Evolutionary conservation across 1,284 basidiomycete genomes (phyloP), one percentile per base, ranked within the genome.

Genomic region (Pseudozyma sp.): DNA sequence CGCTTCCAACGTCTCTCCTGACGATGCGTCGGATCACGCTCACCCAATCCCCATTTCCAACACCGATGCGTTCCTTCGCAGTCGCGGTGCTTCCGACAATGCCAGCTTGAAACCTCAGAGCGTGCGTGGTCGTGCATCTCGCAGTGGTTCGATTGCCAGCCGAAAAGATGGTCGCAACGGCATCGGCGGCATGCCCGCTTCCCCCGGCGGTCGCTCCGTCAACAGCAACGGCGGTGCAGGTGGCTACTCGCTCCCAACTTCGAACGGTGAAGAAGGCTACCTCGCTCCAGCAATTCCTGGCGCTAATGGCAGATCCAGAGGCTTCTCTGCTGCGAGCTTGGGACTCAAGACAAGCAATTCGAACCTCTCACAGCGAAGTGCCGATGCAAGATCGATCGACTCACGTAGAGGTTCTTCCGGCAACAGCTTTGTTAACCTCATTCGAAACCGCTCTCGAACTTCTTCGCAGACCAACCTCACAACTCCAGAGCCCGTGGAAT

Each of bases 321-420:
- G 38, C 25, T 64, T 61, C 38, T 68, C 64, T 1, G 59, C 66
- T 14, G 56, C 59, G n/a, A 61, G 58, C 34, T 51, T 69, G 36
- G 60, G 58, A 14, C 65, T 74, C 52, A 72, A 66, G 34, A 64
- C 68, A 38, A 72, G 69, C 73, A 65, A 59, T 51, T 77, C 75
- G 14, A 74, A 77, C 60, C 63, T 77, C 50, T 74, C 75, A 11
- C 64, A 70, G 19, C 52, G 25, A 31, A 31, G 25, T 31, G 25
- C 44, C 51, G 75, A 77, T n/a, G 59, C 60, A 13, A 61, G 63
- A n/a, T 77, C 75, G 44, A 68, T 77, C 62, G 54, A 59, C 35
- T 77, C 76, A 4, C 71, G 71, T 40, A 45, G 51, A n/a, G 60
- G 59, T 25, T 71, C 67, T 8, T 69, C 66, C 0, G 55, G 50